Base-by-base conservation (phyloP, 352 stramenopile genomes). In the Pythium dissotocum region DNA sequence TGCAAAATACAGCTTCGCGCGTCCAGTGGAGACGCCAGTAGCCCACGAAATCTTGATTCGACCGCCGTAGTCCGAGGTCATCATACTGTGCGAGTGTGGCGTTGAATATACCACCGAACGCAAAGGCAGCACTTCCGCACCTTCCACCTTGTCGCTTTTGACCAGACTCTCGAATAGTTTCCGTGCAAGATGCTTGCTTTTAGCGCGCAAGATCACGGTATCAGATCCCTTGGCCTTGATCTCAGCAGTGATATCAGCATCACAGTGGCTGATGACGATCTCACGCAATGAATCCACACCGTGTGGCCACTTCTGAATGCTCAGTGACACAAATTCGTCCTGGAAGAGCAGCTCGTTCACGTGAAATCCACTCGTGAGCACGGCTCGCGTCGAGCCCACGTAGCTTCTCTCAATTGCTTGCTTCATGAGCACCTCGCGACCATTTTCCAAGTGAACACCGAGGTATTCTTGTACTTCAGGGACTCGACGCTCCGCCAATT, bases 11-110 rank as follows among this genome's bases (percentile, higher is more conserved):
- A 55, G 21, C 13, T 55, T 55, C 13, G 48, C 48, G 12, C 26
- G 13, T 32, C 48, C 48, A 4, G 48, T 55, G 4, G 48, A n/a
- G 21, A 35, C n/a, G 48, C 48, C 48, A 2, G 14, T 21, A 6
- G 48, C n/a, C 48, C 48, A 55, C 48, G 48, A 35, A 21, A 55
- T 32, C 26, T 55, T 55, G 48, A 55, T 55, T 3, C 21, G 48
- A 6, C 48, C 48, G 24, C 21, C 48, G 13, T 35, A 55, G 21
- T 33, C 2, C 5, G 42, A 30, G 13, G 42, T 26, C 18, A 51
- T 24, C 14, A 26, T 51, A 24, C 18, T 7, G 26, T 51, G 42
- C 21, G 21, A 24, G 21, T 24, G 21, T 10, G 12, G 18, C 14
- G 42, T 26, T 28, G 42, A 13, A 10, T 16, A 26, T 16, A 9